Conservation (phyloP, 192 early-diverging fungal species). For the Coemansia sp. region DNA sequence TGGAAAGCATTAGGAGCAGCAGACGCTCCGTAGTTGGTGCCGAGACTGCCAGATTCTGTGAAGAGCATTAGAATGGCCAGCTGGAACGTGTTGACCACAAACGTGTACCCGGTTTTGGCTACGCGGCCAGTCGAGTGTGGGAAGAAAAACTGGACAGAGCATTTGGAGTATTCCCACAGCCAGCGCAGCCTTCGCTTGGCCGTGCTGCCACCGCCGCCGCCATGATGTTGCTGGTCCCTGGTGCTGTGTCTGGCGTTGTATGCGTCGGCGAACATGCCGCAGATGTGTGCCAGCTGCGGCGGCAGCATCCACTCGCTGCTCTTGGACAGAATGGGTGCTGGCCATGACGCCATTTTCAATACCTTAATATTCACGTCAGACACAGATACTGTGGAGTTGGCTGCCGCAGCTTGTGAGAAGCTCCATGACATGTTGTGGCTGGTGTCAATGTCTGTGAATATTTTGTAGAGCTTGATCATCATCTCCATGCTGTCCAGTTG, state of each 20-base stretch:
- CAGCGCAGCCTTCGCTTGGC: conserved; percentile 69
- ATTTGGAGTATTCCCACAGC: conserved; percentile 81
- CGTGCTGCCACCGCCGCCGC: conserved; percentile 26
- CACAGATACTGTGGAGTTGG: conserved; percentile 32
- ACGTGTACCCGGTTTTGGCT: conserved; percentile 54
- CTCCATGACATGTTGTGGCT: conserved; percentile 8
- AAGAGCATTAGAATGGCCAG: conserved; percentile 88
- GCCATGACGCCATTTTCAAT: conserved; percentile 63
- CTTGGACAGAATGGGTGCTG: conserved; percentile 17
- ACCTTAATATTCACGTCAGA: conserved; percentile 78
- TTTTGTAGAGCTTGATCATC: conserved; percentile 81
- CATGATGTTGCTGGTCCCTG: conserved; percentile 70
- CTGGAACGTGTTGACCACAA: conserved; percentile 79
- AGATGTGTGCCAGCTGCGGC: conserved; percentile 83
- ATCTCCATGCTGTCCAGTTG: conserved; percentile 85
- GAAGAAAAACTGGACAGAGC: conserved; percentile 78
- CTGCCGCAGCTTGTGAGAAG: background rate
- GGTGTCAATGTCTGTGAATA: conserved; percentile 79
- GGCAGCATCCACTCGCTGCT: conserved; percentile 71
- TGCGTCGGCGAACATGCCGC: conserved; percentile 75
- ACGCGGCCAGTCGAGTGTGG: conserved; percentile 65
- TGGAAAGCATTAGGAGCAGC: conserved; percentile 35
- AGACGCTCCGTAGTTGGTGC: conserved; percentile 51
- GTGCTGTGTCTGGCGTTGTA: conserved; percentile 79
- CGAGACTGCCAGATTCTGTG: conserved; percentile 47